A percentile compares a stretch with the other conserved stretches of the same genome.
phyloP scores from a whole-genome alignment of 345 rosid species.

The Excoecaria agallocha region DNA sequence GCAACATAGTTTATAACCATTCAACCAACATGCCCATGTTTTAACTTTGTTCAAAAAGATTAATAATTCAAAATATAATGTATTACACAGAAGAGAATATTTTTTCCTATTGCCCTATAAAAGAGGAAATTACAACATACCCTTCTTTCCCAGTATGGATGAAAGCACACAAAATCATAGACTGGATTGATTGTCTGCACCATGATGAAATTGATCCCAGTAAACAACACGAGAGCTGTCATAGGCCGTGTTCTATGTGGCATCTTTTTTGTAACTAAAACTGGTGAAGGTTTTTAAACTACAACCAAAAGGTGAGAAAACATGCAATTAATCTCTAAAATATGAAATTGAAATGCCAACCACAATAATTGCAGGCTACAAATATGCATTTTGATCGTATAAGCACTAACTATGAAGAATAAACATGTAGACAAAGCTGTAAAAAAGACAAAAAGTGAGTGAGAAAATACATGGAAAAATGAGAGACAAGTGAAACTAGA shows the following conservation, averaged over 20 bases:
- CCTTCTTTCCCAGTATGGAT: constrained; percentile 75
- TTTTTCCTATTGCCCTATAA: background rate
- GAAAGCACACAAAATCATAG: constrained; percentile 71
- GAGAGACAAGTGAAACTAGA: too few relatives aligned
- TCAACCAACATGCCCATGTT: background rate
- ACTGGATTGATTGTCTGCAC: constrained; percentile 56
- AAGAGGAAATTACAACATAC: constrained; percentile 29
- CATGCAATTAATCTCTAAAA: background rate
- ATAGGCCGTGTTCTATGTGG: constrained; percentile 62
- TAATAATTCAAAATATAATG: background rate
- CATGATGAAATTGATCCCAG: constrained; percentile 51
- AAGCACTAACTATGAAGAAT: background rate
- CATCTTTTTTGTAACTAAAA: constrained; percentile 24
- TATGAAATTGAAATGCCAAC: background rate
- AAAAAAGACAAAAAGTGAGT: background rate
- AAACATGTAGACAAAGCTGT: background rate
- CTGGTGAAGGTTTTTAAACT: background rate
- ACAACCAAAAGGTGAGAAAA: background rate
- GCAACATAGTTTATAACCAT: background rate
- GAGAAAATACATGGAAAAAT: too few relatives aligned
- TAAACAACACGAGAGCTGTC: constrained; percentile 53
- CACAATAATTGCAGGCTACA: background rate
- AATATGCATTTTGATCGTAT: background rate
- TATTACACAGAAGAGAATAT: background rate
- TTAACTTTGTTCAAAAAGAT: background rate